These are phyloP conservation scores for Tetrahymena borealis DNA, from an alignment of 73 alveolate species.

Conservation along the genomic window DNA sequence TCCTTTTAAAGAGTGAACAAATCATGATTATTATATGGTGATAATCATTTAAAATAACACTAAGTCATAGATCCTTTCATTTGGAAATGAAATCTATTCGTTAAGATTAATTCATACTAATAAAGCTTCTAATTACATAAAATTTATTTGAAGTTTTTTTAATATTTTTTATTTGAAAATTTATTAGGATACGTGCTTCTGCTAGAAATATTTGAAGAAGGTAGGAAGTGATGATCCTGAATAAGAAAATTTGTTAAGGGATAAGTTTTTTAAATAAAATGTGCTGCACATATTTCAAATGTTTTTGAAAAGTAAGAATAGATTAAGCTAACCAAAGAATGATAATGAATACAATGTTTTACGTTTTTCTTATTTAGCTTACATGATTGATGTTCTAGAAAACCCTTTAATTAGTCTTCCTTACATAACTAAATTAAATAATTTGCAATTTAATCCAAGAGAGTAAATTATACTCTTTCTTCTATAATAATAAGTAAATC, in stretches of 20 bases:
- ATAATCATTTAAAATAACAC: too few species aligned
- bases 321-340: not conserved
- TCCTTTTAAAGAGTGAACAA: too few species aligned
- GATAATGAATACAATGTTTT: not conserved
- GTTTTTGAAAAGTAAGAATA: not conserved
- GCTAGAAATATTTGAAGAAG: not conserved
- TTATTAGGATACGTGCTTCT: not conserved
- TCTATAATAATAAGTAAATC: not conserved
- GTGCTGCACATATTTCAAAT: not conserved
- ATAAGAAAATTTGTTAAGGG: not conserved
- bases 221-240: not conserved
- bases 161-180: not conserved
- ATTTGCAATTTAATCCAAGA: not conserved
- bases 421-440: not conserved
- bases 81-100: too few species aligned
- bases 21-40: too few species aligned
- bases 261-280: not conserved
- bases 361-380: not conserved
- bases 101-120: too few species aligned
- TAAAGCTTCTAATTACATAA: too few species aligned
- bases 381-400: not conserved
- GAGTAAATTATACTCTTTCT: not conserved
- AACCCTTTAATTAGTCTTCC: not conserved
- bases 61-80: too few species aligned
- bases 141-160: too few species aligned